Evolutionary conservation across 2,329 filamentous ascomycete species (phyloP).

Genomic region (Alternaria sp.): DNA sequence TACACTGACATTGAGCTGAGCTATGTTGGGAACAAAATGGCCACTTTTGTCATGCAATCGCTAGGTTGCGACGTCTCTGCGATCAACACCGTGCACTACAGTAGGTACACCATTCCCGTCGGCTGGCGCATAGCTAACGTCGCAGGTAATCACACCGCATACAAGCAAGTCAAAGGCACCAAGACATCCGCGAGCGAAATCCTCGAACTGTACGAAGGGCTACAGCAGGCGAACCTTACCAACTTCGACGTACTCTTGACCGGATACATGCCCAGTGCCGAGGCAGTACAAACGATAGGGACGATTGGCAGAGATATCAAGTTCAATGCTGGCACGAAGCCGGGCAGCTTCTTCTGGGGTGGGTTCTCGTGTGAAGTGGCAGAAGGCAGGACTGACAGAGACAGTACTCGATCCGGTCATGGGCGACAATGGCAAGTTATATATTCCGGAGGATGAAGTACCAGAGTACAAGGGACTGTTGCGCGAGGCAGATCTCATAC

Average conservation of each 20-base stretch:
- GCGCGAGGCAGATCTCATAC: slow-evolving; percentile 82
- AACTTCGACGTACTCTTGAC: slow-evolving; percentile 94
- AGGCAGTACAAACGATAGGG: slow-evolving; percentile 83
- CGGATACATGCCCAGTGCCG: slow-evolving; percentile 89
- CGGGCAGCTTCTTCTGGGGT: slow-evolving; percentile 90
- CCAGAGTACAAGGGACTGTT: slow-evolving; percentile 86
- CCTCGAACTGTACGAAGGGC: slow-evolving; percentile 79
- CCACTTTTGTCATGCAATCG: slow-evolving; percentile 90
- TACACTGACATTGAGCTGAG: slow-evolving; percentile 56
- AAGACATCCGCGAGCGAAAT: slow-evolving; percentile 83
- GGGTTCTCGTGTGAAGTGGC: slow-evolving; percentile 20
- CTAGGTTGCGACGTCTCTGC: slow-evolving; percentile 92
- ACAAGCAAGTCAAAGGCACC: slow-evolving; percentile 85
- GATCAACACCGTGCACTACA: slow-evolving; percentile 97
- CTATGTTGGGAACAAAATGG: slow-evolving; percentile 98
- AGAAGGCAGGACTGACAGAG: slow-evolving; percentile 18
- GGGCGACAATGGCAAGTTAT: slow-evolving; percentile 92
- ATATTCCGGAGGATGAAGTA: slow-evolving; percentile 89
- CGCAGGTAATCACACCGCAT: slow-evolving; percentile 92
- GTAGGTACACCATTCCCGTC: slow-evolving; percentile 59
- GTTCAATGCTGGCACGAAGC: slow-evolving; percentile 64
- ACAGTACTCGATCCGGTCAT: slow-evolving; percentile 93
- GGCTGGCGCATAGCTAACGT: slow-evolving; percentile 5
- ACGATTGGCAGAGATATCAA: slow-evolving; percentile 82
- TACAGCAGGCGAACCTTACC: slow-evolving; percentile 82